These are phyloP conservation scores for Fusarium redolens DNA, from an alignment of 2,329 filamentous ascomycete species.

Conservation along the genomic window DNA sequence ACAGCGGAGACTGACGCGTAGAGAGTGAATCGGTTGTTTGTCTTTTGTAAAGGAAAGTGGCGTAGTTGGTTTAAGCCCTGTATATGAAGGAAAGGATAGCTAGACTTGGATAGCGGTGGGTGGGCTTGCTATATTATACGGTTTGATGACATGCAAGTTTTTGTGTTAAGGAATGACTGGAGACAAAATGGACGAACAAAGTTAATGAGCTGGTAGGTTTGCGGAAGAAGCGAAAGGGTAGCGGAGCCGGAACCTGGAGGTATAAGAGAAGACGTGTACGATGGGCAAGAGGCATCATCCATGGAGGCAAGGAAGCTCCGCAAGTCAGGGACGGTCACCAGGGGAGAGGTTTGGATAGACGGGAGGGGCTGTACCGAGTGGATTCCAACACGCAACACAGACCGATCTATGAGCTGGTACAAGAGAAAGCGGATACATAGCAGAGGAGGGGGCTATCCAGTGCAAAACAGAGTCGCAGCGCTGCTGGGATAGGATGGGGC, in stretches of 20 bases:
- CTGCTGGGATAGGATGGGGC: conserved; percentile 36
- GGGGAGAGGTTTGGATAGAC: conserved; percentile 43
- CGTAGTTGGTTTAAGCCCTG: conserved; percentile 39
- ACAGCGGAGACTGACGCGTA: conserved; percentile 24
- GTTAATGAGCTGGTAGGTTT: conserved; percentile 41
- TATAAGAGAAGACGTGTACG: conserved; percentile 48
- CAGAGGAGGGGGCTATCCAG: conserved; percentile 30
- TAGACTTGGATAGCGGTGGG: conserved; percentile 26
- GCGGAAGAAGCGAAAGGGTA: conserved; percentile 42
- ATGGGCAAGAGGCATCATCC: conserved; percentile 46
- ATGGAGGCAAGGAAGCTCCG: conserved; percentile 42
- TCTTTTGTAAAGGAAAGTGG: conserved; percentile 41
- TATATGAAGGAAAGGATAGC: conserved; percentile 27
- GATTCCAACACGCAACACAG: conserved; percentile 42
- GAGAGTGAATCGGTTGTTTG: conserved; percentile 25
- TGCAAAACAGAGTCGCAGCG: conserved; percentile 43
- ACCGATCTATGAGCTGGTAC: conserved; percentile 45
- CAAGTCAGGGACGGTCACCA: conserved; percentile 42
- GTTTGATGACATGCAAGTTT: conserved; percentile 34
- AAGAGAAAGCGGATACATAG: conserved; percentile 31
- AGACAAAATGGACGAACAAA: conserved; percentile 35
- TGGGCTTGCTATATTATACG: conserved; percentile 42
- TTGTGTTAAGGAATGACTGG: conserved; percentile 46
- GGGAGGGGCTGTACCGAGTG: conserved; percentile 45
- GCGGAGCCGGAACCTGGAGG: conserved; percentile 47